phyloP scores from a whole-genome alignment of 805 yeast species.

The Lipomyces yamanashiensis region DNA sequence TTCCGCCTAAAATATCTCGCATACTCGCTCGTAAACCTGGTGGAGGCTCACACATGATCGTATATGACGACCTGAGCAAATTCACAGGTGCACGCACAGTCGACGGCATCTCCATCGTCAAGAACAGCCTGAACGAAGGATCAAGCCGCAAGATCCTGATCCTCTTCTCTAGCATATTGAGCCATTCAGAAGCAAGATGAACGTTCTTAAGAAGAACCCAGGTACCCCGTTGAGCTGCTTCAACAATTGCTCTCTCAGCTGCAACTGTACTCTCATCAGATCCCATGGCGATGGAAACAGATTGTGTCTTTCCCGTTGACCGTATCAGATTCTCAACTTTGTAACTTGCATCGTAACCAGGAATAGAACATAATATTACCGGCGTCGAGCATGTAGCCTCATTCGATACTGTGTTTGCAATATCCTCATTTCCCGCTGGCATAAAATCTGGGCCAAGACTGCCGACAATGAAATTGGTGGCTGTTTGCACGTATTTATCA shows the following conservation, averaged over 20 bases:
- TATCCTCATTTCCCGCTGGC: conserved; percentile 4
- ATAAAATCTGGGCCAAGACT: conserved; percentile 17
- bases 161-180: conserved; percentile 57
- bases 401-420: conserved; percentile 34
- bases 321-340: conserved; percentile 55
- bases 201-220: conserved; percentile 85
- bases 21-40: conserved; percentile 62
- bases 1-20: conserved; percentile 46
- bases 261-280: conserved; percentile 64
- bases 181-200: conserved; percentile 72
- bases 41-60: conserved; percentile 64
- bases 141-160: conserved; percentile 46
- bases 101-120: conserved; percentile 61
- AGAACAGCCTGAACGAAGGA: conserved; percentile 58
- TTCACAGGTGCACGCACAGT: conserved; percentile 54
- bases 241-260: conserved; percentile 60
- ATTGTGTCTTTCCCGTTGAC: conserved; percentile 32
- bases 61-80: conserved; percentile 58
- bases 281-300: conserved; percentile 68
- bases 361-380: conserved; percentile 60
- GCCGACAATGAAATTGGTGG: conserved; percentile 7
- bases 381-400: conserved; percentile 43
- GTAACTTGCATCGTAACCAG: conserved; percentile 69
- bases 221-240: conserved; percentile 53
- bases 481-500: conserved; percentile 19